These are phyloP conservation scores for Suillus paluster DNA, from an alignment of 768 basidiomycete genomes.

Conservation along the genomic window DNA sequence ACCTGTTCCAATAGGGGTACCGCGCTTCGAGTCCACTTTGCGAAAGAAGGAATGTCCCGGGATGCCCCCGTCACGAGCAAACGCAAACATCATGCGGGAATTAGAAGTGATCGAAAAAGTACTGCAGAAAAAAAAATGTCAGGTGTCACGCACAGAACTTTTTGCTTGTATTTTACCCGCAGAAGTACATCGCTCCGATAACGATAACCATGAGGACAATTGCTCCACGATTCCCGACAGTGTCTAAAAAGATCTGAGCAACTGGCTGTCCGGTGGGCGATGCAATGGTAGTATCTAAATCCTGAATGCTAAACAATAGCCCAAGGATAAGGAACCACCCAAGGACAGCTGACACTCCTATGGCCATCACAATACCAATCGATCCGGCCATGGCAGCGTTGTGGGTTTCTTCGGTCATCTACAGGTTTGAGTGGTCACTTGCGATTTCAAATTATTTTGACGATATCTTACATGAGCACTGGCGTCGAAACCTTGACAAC, in stretches of 20 bases:
- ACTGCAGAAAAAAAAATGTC: constrained; percentile 31
- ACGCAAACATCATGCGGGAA: constrained; percentile 84
- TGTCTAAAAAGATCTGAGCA: constrained; percentile 78
- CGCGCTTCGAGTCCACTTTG: constrained; percentile 60
- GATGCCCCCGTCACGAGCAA: constrained; percentile 74
- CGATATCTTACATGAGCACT: constrained; percentile 60
- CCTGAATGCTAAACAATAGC: constrained; percentile 78
- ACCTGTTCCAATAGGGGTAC: constrained; percentile 75
- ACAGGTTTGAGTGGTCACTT: not conserved
- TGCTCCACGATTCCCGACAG: constrained; percentile 73
- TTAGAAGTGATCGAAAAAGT: constrained; percentile 82
- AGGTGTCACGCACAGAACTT: not conserved
- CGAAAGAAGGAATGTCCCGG: constrained; percentile 71
- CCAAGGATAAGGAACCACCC: constrained; percentile 79
- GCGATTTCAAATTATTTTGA: not conserved
- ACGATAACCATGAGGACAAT: constrained; percentile 77
- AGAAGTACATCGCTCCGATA: constrained; percentile 76
- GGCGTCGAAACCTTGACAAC: constrained; percentile 65
- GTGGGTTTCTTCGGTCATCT: constrained; percentile 83
- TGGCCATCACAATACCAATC: constrained; percentile 71
- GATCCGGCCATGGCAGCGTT: constrained; percentile 70
- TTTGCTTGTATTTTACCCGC: constrained; percentile 48
- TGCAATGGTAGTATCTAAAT: constrained; percentile 57
- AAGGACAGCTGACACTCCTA: constrained; percentile 71
- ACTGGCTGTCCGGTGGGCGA: constrained; percentile 71